Evolutionary conservation across 768 basidiomycete species (phyloP), one percentile per base, ranked within the genome.

Genomic region (Coprinopsis marcescibilis): DNA sequence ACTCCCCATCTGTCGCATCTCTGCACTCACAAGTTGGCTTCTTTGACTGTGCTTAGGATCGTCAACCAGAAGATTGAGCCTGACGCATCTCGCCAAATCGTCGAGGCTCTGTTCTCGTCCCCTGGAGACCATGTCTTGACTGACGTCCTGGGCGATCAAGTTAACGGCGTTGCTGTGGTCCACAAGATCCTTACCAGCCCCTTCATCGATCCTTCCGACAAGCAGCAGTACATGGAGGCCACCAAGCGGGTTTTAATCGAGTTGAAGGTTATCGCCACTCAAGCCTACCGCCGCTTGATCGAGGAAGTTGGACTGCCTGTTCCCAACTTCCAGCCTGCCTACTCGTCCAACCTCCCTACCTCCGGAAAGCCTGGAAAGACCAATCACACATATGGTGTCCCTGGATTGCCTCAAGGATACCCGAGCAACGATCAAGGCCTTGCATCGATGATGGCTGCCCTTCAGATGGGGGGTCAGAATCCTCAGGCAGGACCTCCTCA

Each of bases 21-120:
- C 48, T 97, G 94, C 72, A 96, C 92, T 2, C 96, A 99, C 73
- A 98, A 98, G 66, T 66, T 99, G 57, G 95, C 96, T 0, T 96
- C 93, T 2, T 74, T 94, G 54, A 95, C 93, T 1, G 92, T 98
- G 32, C 74, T 99, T 53, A 78, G 94, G 61, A 91, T 99, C 56
- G 85, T 98, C 64, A 97, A 98, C 60, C 96, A 99, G 67, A 91
- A 89, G 66, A 83, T 85, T 20, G 96, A 98, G 61, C 84, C 87
- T 0, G 80, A 89, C 34, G 95, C 96, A 12, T 89, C 90, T 15
- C 74, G 70, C 39, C 85, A 89, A 55, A 83, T 98, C 44, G 82
- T 95, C 49, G 84, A 92, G 41, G 87, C 91, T 1, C 68, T 99
- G 53, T 96, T 98, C 72, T 78, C 79, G n/a, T 92, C 91, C 0